These are phyloP conservation scores for Naganishia albida DNA, from an alignment of 1,284 basidiomycete genomes.

Conservation along the genomic window DNA sequence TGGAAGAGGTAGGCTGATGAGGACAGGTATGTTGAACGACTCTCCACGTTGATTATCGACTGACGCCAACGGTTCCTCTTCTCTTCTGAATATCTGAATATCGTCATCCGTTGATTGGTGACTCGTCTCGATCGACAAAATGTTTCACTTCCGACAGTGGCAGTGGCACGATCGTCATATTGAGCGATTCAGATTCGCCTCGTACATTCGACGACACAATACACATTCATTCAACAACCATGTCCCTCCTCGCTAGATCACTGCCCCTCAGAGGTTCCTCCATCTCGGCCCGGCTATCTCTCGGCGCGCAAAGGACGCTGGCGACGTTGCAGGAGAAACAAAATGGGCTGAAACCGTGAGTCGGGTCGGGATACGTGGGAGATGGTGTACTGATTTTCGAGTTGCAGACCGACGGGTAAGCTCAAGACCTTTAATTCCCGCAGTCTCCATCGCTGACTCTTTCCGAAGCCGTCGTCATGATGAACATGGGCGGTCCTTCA, in stretches of 20 bases:
- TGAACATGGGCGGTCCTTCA: conserved; percentile 98
- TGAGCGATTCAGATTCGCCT: neutral
- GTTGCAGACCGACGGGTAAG: conserved; percentile 5
- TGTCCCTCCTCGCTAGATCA: conserved; percentile 8
- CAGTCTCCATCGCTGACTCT: no score
- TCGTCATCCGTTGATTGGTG: no score
- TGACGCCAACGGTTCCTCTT: no score
- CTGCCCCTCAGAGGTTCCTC: neutral
- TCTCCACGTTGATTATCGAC: no score
- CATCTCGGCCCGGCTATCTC: neutral
- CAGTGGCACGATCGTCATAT: neutral
- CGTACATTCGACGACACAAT: neutral
- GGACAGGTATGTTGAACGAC: no score
- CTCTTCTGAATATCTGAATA: no score
- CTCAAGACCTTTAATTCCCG: no score
- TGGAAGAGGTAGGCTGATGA: no score
- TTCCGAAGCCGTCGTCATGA: conserved; percentile 79
- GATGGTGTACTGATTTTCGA: neutral
- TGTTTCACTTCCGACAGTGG: conserved; percentile 3
- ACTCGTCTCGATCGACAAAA: neutral
- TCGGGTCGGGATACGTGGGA: neutral
- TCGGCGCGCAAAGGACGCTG: neutral
- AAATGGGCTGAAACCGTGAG: conserved; percentile 9
- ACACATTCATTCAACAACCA: neutral
- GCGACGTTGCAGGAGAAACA: conserved; percentile 9